Evolutionary conservation across 1,139 yeast species (phyloP).

Genomic region (Taphrina sp.): DNA sequence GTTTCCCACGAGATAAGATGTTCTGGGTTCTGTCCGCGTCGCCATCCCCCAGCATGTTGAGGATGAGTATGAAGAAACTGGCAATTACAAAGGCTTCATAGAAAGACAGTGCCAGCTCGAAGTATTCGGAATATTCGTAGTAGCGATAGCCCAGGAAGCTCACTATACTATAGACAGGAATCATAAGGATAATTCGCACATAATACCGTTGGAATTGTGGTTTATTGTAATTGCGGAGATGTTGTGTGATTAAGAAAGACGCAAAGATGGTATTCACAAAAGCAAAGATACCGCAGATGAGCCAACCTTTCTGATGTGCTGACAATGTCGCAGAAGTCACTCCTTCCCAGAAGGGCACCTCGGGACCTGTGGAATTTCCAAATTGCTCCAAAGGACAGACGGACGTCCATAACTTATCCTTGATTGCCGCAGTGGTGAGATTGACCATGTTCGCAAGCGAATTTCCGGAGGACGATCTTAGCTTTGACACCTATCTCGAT

Average conservation of each 20-base stretch:
- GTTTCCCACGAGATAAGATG: conserved; percentile 10
- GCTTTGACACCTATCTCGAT: too few species aligned
- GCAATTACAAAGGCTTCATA: conserved; percentile 26
- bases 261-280: conserved; percentile 11
- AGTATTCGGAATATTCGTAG: conserved; percentile 15
- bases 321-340: conserved; percentile 12
- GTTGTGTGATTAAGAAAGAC: conserved; percentile 3
- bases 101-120: conserved; percentile 8
- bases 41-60: conserved; percentile 10
- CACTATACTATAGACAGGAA: conserved; percentile 17
- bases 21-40: conserved; percentile 15
- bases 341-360: conserved; percentile 18
- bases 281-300: conserved; percentile 10
- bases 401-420: conserved; percentile 14
- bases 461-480: too few species aligned
- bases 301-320: conserved; percentile 7
- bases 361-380: conserved; percentile 8
- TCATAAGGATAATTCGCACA: conserved; percentile 20
- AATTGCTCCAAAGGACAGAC: conserved; percentile 11
- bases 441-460: too few species aligned
- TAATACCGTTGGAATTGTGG: conserved; percentile 17
- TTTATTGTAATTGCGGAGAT: conserved; percentile 19
- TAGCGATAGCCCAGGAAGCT: conserved; percentile 16
- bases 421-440: conserved; percentile 1
- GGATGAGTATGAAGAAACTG: conserved; percentile 23